Percentiles rank a stretch among this genome's conserved stretches.
phyloP scores from a whole-genome alignment of 306 rosid species.

The Ammopiptanthus mongolicus region DNA sequence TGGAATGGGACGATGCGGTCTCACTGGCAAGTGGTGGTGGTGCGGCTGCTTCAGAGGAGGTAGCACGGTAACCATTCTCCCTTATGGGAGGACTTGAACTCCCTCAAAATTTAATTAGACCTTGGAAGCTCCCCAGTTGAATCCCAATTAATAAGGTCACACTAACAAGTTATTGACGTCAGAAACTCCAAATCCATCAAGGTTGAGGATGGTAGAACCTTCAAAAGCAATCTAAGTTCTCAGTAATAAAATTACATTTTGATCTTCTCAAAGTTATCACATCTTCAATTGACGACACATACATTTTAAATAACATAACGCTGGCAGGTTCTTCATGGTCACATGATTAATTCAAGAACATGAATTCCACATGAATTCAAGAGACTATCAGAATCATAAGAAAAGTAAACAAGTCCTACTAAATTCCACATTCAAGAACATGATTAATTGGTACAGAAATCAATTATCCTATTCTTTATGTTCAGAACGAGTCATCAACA shows the following conservation, averaged over 20 bases:
- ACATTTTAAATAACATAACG: too few species aligned
- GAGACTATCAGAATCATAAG: background rate
- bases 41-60: too few species aligned
- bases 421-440: slow-evolving; percentile 6
- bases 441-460: background rate
- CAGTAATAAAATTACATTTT: background rate
- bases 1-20: too few species aligned
- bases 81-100: too few species aligned
- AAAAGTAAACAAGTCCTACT: background rate
- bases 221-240: background rate
- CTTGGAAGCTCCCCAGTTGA: too few species aligned
- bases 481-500: background rate
- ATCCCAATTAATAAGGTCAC: background rate
- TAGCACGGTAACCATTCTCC: too few species aligned
- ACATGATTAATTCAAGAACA: too few species aligned
- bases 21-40: too few species aligned
- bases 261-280: background rate
- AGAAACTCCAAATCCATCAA: background rate
- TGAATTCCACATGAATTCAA: too few species aligned
- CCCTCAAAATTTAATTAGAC: too few species aligned
- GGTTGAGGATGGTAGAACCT: background rate
- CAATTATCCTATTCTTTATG: background rate
- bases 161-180: background rate
- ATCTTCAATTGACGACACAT: too few species aligned
- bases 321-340: background rate